A percentile compares a stretch with the other conserved stretches of the same genome.
phyloP scores from a whole-genome alignment of 371 early-diverging fungal species.

The Zychaea mexicana region DNA sequence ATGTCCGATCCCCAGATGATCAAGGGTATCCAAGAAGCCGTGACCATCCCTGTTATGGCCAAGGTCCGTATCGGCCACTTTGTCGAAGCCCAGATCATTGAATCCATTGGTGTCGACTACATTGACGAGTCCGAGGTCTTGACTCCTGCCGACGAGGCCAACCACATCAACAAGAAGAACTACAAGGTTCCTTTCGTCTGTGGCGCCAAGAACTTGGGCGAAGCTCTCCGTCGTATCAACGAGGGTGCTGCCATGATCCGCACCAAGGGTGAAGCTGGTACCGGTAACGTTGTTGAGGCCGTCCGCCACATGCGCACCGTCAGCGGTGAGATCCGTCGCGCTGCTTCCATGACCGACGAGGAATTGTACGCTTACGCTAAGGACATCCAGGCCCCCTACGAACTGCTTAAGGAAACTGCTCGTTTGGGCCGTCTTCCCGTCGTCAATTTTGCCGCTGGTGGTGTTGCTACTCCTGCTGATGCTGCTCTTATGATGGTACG shows the following conservation, averaged over 20 bases:
- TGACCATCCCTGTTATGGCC: conserved; percentile 98
- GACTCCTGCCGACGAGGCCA: conserved; percentile 91
- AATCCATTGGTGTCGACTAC: conserved; percentile 91
- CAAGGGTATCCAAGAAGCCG: conserved; percentile 92
- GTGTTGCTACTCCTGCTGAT: conserved; percentile 96
- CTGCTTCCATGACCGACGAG: conserved; percentile 68
- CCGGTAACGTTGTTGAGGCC: conserved; percentile 95
- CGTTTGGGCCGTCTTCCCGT: conserved; percentile 92
- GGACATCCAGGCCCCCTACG: conserved; percentile 90
- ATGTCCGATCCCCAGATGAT: conserved; percentile 99
- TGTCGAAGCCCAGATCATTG: conserved; percentile 96
- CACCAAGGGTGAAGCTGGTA: conserved; percentile 98
- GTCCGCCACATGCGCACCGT: conserved; percentile 93
- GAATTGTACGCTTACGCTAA: conserved; percentile 89
- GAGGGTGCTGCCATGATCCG: conserved; percentile 98
- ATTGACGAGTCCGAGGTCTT: conserved; percentile 97
- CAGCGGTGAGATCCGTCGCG: conserved; percentile 81
- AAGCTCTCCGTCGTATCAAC: conserved; percentile 94
- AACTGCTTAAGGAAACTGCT: conserved; percentile 89
- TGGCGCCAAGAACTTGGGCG: conserved; percentile 95
- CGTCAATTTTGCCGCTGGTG: conserved; percentile 98
- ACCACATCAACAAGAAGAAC: conserved; percentile 94
- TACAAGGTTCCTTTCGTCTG: conserved; percentile 96
- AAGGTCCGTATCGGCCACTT: conserved; percentile 98
- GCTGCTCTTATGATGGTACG: conserved; percentile 93